A percentile compares a stretch with the other conserved stretches of the same genome.
These are phyloP conservation scores for Albifimbria verrucaria DNA, from an alignment of 2,329 filamentous ascomycete genomes.

Conservation along the genomic window DNA sequence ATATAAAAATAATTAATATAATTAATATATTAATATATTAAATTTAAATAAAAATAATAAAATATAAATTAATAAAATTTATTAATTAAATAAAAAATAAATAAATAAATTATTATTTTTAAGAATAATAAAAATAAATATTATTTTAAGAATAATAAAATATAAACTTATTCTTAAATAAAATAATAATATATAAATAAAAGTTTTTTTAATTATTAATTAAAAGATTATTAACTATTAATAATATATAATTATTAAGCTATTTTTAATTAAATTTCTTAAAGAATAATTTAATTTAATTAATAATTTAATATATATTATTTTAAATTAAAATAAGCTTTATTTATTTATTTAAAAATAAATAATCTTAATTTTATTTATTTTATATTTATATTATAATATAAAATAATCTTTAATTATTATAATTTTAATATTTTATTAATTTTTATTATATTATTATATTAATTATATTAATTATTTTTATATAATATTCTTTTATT, in stretches of 20 bases:
- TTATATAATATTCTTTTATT: no score
- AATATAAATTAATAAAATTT: not conserved
- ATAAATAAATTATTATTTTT: not conserved
- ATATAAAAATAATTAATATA: not conserved
- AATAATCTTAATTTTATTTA: not conserved
- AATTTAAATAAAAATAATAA: not conserved
- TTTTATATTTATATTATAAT: not conserved
- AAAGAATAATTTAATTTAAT: not conserved
- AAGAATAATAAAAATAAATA: not conserved
- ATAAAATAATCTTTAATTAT: constrained; percentile 1
- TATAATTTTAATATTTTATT: constrained; percentile 1
- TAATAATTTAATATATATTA: constrained; percentile 1
- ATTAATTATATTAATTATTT: not conserved
- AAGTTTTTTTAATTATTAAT: not conserved
- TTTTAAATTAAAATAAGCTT: constrained; percentile 1
- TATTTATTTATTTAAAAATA: not conserved
- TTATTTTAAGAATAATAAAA: not conserved
- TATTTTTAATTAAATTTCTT: not conserved
- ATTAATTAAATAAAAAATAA: constrained; percentile 2
- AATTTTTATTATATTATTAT: not conserved
- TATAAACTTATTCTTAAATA: not conserved
- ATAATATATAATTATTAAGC: not conserved
- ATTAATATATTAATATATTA: constrained; percentile 1
- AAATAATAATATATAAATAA: constrained; percentile 2
- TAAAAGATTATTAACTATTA: not conserved